Evolutionary conservation across 2,329 filamentous ascomycete species (phyloP).

Genomic region (Ilyonectria robusta): DNA sequence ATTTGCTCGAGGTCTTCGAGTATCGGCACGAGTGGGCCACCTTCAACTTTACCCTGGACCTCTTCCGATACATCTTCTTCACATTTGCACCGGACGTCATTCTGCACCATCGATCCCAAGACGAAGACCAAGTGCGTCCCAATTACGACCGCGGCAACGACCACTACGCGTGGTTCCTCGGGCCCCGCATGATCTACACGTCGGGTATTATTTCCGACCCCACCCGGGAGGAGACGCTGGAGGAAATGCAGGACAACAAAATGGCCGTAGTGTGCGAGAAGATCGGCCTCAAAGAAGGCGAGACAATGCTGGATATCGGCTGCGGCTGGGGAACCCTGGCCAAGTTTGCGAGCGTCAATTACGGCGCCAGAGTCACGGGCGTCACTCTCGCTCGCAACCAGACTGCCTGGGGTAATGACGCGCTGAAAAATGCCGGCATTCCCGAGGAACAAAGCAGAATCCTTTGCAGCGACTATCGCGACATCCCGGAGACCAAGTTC

Average conservation of each 20-base stretch:
- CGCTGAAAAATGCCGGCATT: slow-evolving; percentile 82
- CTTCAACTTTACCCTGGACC: slow-evolving; percentile 85
- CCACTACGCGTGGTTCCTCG: slow-evolving; percentile 97
- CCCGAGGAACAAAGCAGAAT: slow-evolving; percentile 87
- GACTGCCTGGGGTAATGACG: slow-evolving; percentile 93
- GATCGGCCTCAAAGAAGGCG: slow-evolving; percentile 83
- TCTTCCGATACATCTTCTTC: slow-evolving; percentile 88
- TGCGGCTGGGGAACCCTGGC: slow-evolving; percentile 96
- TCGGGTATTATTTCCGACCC: slow-evolving; percentile 91
- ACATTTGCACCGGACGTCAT: slow-evolving; percentile 88
- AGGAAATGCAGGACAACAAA: slow-evolving; percentile 97
- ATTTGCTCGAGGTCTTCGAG: slow-evolving; percentile 87
- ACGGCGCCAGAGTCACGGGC: slow-evolving; percentile 85
- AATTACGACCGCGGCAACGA: slow-evolving; percentile 97
- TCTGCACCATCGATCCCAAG: slow-evolving; percentile 89
- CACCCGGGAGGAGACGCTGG: slow-evolving; percentile 88
- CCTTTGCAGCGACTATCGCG: slow-evolving; percentile 94
- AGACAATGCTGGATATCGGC: slow-evolving; percentile 89
- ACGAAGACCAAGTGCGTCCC: slow-evolving; percentile 95
- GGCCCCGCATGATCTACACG: slow-evolving; percentile 97
- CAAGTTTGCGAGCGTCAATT: slow-evolving; percentile 90
- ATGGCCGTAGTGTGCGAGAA: slow-evolving; percentile 94
- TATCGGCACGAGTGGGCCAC: slow-evolving; percentile 95
- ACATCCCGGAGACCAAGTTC: slow-evolving; percentile 87
- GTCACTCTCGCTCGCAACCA: slow-evolving; percentile 94